Conservation (phyloP, 1,284 basidiomycete species). For the Butyriboletus appendiculatus region DNA sequence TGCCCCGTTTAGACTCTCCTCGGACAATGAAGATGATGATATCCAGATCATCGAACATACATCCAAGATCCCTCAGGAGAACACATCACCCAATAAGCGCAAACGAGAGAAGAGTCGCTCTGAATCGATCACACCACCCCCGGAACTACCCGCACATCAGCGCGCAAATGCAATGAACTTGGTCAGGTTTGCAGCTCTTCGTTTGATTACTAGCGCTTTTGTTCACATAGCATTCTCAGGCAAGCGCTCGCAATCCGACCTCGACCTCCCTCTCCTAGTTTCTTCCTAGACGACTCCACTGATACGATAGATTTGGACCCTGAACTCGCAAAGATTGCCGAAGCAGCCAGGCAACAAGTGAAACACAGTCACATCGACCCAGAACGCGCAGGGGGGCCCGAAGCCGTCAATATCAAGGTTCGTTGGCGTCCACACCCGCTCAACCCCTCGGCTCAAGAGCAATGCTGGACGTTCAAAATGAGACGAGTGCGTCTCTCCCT, state of each 20-base stretch:
- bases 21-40: constrained; percentile 53
- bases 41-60: constrained; percentile 39
- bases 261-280: constrained; percentile 47
- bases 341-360: constrained; percentile 35
- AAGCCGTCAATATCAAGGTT: constrained; percentile 53
- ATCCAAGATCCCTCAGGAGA: constrained; percentile 18
- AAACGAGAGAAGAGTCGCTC: constrained; percentile 60
- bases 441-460: constrained; percentile 40
- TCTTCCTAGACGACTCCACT: constrained; percentile 45
- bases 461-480: constrained; percentile 54
- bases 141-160: constrained; percentile 51
- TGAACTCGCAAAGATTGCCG: constrained; percentile 57
- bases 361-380: constrained; percentile 17
- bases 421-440: constrained; percentile 65
- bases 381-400: constrained; percentile 37
- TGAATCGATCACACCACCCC: constrained; percentile 72
- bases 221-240: constrained; percentile 37
- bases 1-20: constrained; percentile 33
- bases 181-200: constrained; percentile 48
- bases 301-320: constrained; percentile 57
- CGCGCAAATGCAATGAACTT: constrained; percentile 54
- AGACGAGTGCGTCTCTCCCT: constrained; percentile 48
- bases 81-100: constrained; percentile 33
- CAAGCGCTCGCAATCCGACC: constrained; percentile 43
- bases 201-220: not conserved